A percentile compares a stretch with the other conserved stretches of the same genome.
Evolutionary conservation across 768 basidiomycete species (phyloP).

Genomic region (Suillus brevipes): DNA sequence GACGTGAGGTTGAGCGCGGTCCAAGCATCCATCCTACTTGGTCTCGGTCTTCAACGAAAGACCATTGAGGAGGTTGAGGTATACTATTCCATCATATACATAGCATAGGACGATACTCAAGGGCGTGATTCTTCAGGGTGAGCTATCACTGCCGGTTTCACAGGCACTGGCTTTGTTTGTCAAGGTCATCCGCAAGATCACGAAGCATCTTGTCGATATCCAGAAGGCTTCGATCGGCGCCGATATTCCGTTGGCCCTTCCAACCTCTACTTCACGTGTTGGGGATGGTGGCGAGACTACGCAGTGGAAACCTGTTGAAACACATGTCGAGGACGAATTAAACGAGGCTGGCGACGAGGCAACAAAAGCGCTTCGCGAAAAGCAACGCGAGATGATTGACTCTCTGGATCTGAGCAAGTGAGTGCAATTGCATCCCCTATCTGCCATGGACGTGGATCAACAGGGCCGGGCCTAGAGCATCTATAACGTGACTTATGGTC

Average conservation of each 20-base stretch:
- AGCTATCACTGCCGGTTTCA: conserved; percentile 81
- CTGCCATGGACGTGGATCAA: conserved; percentile 12
- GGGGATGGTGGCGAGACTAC: conserved; percentile 8
- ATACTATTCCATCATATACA: conserved; percentile 19
- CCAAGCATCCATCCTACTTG: conserved; percentile 88
- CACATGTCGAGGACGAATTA: conserved; percentile 63
- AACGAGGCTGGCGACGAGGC: conserved; percentile 75
- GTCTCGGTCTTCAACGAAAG: conserved; percentile 88
- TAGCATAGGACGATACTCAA: neutral
- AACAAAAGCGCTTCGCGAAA: conserved; percentile 52
- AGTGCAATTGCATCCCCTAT: conserved; percentile 34
- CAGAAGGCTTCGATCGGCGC: conserved; percentile 77
- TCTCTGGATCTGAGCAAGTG: conserved; percentile 86
- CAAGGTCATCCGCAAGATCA: conserved; percentile 86
- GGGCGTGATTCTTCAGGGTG: conserved; percentile 46
- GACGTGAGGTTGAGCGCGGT: conserved; percentile 78
- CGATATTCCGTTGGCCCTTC: conserved; percentile 50
- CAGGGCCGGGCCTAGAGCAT: conserved; percentile 7
- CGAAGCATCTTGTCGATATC: conserved; percentile 70
- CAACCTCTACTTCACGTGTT: conserved; percentile 15
- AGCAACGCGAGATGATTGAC: conserved; percentile 86
- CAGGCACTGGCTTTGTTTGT: conserved; percentile 90
- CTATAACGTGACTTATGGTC: conserved; percentile 17
- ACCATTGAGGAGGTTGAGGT: conserved; percentile 88
- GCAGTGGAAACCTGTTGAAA: conserved; percentile 46